Base-by-base conservation (phyloP, 192 early-diverging fungal genomes). In the Glomus cerebriforme region DNA sequence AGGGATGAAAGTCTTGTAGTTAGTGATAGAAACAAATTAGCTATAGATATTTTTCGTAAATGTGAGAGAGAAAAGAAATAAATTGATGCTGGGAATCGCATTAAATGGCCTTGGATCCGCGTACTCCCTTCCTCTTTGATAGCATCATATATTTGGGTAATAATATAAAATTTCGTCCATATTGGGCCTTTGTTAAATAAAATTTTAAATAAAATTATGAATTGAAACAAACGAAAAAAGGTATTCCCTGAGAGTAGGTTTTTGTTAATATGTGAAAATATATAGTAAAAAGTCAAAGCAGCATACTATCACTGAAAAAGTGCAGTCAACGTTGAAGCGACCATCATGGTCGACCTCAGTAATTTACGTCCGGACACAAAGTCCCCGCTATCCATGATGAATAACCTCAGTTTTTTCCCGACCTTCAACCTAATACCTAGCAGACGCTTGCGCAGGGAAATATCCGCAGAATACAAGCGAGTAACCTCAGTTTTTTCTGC, bases 271-370 rank as follows among this genome's bases (percentile, higher is more conserved):
- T 70, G 68, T 70, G 27, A 39, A 70, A 27, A 29, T 4, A 70
- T 70, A 70, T 13, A 39, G 35, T 26, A 26, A 12, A 27, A 64
- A 24, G 62, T 27, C 62, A 27, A 27, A 29, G 68, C 27, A 29
- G 37, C n/a, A 29, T 27, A 29, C 37, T 70, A 70, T 70, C 27
- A 15, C 7, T 63, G 60, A 63, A 70, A 70, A 70, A 70, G 68
- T 47, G 15, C 37, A 70, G 35, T 29, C 27, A 70, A 26, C 27
- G 27, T 64, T 64, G 62, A 64, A 64, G 27, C 27, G 62, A 64
- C 62, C 37, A 70, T 70, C 68, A 63, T 70, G 68, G 68, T 70
- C 43, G 68, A 70, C 68, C 68, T 37, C 68, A 70, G 37, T 70
- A 1, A 70, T 70, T 70, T 70, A 70, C 37, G 35, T 34, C 1